A percentile compares a stretch with the other conserved stretches of the same genome.
phyloP scores from a whole-genome alignment of 345 rosid genomes.

The Sapria himalayana region DNA sequence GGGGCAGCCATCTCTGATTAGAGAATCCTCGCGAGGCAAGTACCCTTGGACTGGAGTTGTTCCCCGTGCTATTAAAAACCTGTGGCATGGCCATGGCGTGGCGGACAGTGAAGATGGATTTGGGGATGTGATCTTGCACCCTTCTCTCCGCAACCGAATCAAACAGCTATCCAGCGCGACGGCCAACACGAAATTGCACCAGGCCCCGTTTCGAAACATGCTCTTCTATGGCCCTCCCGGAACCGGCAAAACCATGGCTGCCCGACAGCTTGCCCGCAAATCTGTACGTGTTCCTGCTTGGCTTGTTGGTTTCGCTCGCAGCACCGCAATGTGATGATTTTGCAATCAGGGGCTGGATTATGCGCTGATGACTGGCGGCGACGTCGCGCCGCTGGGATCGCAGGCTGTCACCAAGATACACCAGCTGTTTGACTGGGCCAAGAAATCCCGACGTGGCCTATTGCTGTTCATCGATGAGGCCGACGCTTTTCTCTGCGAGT shows the following conservation, averaged over 20 bases:
- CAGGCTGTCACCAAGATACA: constrained; percentile 98
- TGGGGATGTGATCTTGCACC: constrained; percentile 88
- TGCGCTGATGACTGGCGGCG: constrained; percentile 98
- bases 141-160: constrained; percentile 70
- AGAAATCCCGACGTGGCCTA: constrained; percentile 72
- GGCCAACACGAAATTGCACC: constrained; percentile 88
- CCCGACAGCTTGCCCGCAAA: constrained; percentile 71
- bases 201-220: constrained; percentile 90
- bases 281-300: constrained; percentile 36
- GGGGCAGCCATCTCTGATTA: constrained; percentile 92
- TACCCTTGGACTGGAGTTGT: constrained; percentile 85
- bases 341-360: constrained; percentile 74
- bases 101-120: constrained; percentile 50
- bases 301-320: neutral
- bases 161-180: constrained; percentile 74
- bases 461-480: constrained; percentile 94
- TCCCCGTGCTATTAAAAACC: constrained; percentile 23
- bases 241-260: constrained; percentile 99
- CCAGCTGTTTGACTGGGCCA: constrained; percentile 89
- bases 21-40: constrained; percentile 96
- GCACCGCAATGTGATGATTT: no score
- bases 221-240: constrained; percentile 98
- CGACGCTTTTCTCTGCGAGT: constrained; percentile 99
- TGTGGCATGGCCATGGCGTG: constrained; percentile 21
- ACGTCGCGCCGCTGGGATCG: constrained; percentile 92